A percentile compares a stretch with the other conserved stretches of the same genome.
Evolutionary conservation across 257 asterid species (phyloP).

Genomic region (Solanum tarapatanum): DNA sequence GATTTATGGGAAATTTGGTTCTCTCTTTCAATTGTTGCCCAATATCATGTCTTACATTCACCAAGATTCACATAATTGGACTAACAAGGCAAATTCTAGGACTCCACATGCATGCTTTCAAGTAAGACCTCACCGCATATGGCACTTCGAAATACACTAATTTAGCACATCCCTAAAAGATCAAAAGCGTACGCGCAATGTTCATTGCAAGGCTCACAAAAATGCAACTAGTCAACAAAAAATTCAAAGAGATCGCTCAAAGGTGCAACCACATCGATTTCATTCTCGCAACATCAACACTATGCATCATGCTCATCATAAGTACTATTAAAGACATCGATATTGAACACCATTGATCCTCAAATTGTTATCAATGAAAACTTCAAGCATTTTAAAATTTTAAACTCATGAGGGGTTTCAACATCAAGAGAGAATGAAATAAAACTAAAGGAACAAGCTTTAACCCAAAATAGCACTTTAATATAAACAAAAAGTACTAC

Average conservation of each 20-base stretch:
- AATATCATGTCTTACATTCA: neutral
- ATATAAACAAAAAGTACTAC: neutral
- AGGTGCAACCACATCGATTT: neutral
- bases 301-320: neutral
- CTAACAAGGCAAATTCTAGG: neutral
- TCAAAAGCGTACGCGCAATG: neutral
- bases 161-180: neutral
- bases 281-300: neutral
- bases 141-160: neutral
- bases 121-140: neutral
- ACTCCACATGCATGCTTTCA: neutral
- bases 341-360: neutral
- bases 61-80: neutral
- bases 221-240: neutral
- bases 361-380: neutral
- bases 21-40: neutral
- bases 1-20: neutral
- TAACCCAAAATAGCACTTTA: neutral
- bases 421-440: neutral
- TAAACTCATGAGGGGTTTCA: neutral
- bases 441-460: neutral
- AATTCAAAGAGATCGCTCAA: neutral
- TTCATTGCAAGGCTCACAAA: neutral
- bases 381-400: neutral
- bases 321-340: too few relatives aligned